Evolutionary conservation across 2,329 filamentous ascomycete species (phyloP), one percentile per base, ranked within the genome.

Genomic region (Colletotrichum sidae): DNA sequence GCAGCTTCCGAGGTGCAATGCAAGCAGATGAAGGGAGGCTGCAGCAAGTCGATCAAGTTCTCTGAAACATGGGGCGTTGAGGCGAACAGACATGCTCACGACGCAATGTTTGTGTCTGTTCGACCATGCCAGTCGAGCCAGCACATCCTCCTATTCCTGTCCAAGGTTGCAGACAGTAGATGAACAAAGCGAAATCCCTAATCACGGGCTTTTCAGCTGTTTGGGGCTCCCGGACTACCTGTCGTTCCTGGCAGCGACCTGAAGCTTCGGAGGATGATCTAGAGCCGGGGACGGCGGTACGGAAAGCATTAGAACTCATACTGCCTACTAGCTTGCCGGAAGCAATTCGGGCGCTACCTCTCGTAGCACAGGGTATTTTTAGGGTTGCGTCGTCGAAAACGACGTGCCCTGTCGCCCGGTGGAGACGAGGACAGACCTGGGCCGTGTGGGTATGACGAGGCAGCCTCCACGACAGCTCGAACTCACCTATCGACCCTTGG

Each of bases 51-150:
- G 60, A 51, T 67, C 60, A 54, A 50, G 42, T 65, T 39, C 55
- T 65, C 55, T 67, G 64, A 65, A 67, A 67, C 64, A 65, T 55
- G 60, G 55, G 64, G 64, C 64, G 60, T 55, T 60, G 35, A 65
- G 60, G 64, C 64, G 64, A 60, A 65, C 60, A 67, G 64, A 63
- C 64, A 25, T 25, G 39, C 54, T 55, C 47, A 60, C 59, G 47
- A 66, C 42, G 60, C 60, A 49, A 58, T 64, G 51, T 46, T 62
- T 55, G 51, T 44, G 62, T 65, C 46, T 35, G 57, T 62, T 62
- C 57, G 58, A 42, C 46, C 39, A 46, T 39, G 45, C 51, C 55
- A 44, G 11, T 25, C 25, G 25, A 25, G 25, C 25, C 35, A 52
- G 42, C 50, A 25, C 15, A 57, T 34, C n/a, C 11, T 52, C 57